Percentiles rank a stretch among this genome's conserved stretches.
phyloP scores from a whole-genome alignment of 2,329 filamentous ascomycete genomes.

The Botrytis byssoidea region DNA sequence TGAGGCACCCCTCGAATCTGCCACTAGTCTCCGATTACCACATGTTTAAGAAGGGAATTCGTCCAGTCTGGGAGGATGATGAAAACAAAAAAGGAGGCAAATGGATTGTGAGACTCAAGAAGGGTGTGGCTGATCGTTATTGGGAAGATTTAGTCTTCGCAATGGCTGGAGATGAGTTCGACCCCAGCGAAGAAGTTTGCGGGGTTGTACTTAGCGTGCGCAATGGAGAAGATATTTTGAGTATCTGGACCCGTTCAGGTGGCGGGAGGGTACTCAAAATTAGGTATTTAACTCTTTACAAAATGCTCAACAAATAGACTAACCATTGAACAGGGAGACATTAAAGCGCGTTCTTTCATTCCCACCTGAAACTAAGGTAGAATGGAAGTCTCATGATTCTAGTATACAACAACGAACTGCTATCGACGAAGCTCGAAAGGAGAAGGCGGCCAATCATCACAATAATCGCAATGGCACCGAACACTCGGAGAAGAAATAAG shows the following conservation, averaged over 20 bases:
- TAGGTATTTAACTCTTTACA: constrained; percentile 56
- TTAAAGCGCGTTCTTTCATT: constrained; percentile 88
- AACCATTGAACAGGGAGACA: constrained; percentile 64
- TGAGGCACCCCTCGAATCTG: constrained; percentile 83
- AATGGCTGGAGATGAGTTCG: constrained; percentile 90
- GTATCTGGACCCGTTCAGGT: constrained; percentile 94
- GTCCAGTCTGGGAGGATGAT: constrained; percentile 97
- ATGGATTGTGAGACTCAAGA: constrained; percentile 96
- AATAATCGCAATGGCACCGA: constrained; percentile 23
- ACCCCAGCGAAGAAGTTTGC: constrained; percentile 88
- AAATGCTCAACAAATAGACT: constrained; percentile 24
- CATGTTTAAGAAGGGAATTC: constrained; percentile 93
- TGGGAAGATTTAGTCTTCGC: constrained; percentile 94
- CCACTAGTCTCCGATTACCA: constrained; percentile 97
- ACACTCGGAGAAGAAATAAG: constrained; percentile 32
- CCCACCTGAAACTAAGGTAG: constrained; percentile 82
- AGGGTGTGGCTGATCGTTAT: constrained; percentile 92
- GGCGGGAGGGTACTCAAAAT: constrained; percentile 95
- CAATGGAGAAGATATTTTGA: constrained; percentile 94
- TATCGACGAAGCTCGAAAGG: constrained; percentile 87
- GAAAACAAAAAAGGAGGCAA: constrained; percentile 96
- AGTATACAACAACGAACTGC: constrained; percentile 90
- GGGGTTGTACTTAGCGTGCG: constrained; percentile 91
- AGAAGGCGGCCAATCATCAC: constrained; percentile 60
- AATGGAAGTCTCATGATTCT: constrained; percentile 95